Base-by-base conservation (phyloP, 2,329 filamentous ascomycete species). In the Claviceps lovelessii region DNA sequence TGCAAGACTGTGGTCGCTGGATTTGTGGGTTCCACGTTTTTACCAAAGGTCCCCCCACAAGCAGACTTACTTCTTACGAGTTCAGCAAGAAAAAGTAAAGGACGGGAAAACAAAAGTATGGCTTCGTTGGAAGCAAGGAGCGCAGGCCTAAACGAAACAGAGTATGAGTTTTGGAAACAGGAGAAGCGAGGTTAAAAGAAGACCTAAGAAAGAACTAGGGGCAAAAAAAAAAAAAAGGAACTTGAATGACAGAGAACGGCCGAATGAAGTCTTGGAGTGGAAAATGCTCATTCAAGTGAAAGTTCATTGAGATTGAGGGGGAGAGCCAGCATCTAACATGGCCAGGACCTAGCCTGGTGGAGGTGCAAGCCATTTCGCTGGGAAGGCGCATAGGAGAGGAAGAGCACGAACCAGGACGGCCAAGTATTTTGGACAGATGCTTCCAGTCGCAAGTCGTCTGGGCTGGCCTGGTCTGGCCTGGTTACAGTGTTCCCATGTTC, bases 351-450 rank as follows among this genome's bases (percentile, higher is more conserved):
- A 52, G 50, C 51, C 51, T 47, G 46, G 45, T 50, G 42, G 19
- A 44, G 33, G 33, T 48, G 53, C 53, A 55, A 54, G 53, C 53
- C 53, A 54, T 51, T 42, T 51, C 37, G 45, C 29, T 46, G 48
- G 31, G 23, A 49, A n/a, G 29, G 37, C 29, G 45, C 52, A 45
- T 39, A 49, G 49, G 4, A 52, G 41, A 46, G 51, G n/a, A 35
- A 37, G 7, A 53, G 51, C 15, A 41, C 44, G 35, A 53, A 48
- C 51, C 51, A 53, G 44, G 45, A 48, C 23, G 51, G 15, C 19
- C 19, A 47, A 37, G 13, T 35, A 5, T 35, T 45, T 31, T 15
- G 15, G 31, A n/a, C 44, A 48, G 51, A 53, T 23, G 17, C 44
- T 53, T 49, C 48, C 48, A 49, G 31, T 53, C 31, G 19, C 15